phyloP scores from a whole-genome alignment of 163 green algal species.

The Scenedesmus sp. region DNA sequence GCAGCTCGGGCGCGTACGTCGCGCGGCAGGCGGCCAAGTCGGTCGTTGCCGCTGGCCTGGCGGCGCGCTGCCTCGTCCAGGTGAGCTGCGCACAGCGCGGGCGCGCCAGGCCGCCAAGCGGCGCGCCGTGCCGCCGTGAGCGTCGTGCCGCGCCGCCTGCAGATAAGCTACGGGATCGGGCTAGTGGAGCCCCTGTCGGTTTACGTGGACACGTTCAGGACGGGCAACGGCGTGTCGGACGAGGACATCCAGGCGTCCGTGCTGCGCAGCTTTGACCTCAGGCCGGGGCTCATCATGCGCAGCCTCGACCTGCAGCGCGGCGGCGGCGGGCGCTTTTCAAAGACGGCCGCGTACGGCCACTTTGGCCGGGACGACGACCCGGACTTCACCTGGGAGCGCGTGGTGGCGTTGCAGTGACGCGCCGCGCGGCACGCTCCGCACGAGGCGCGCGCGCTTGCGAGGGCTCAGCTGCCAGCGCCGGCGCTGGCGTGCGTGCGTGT shows the following conservation, averaged over 20 bases:
- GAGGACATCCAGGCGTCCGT: constrained; percentile 90
- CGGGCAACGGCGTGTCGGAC: constrained; percentile 89
- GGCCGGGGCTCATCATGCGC: constrained; percentile 71
- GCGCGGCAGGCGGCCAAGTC: constrained; percentile 98
- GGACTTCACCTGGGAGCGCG: constrained; percentile 97
- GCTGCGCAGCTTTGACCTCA: constrained; percentile 91
- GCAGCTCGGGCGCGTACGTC: constrained; percentile 93
- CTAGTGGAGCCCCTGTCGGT: constrained; percentile 97
- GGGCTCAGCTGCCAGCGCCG: too few relatives aligned
- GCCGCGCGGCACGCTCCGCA: neutral
- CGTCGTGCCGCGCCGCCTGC: too few relatives aligned
- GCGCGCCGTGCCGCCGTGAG: too few relatives aligned
- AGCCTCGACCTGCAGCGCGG: constrained; percentile 94
- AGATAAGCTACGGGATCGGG: constrained; percentile 98
- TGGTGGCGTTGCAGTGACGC: constrained; percentile 45
- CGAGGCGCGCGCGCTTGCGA: too few relatives aligned
- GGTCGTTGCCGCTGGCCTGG: constrained; percentile 92
- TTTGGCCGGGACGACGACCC: constrained; percentile 92
- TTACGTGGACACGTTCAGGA: constrained; percentile 98
- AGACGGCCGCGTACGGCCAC: constrained; percentile 98
- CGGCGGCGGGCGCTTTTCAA: constrained; percentile 89
- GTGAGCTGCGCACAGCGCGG: constrained; percentile 6
- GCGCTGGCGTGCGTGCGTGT: too few relatives aligned
- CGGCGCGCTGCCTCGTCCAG: constrained; percentile 58
- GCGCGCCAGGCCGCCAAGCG: neutral